phyloP scores from a whole-genome alignment of 768 basidiomycete genomes.

The Infundibulicybe gibba region DNA sequence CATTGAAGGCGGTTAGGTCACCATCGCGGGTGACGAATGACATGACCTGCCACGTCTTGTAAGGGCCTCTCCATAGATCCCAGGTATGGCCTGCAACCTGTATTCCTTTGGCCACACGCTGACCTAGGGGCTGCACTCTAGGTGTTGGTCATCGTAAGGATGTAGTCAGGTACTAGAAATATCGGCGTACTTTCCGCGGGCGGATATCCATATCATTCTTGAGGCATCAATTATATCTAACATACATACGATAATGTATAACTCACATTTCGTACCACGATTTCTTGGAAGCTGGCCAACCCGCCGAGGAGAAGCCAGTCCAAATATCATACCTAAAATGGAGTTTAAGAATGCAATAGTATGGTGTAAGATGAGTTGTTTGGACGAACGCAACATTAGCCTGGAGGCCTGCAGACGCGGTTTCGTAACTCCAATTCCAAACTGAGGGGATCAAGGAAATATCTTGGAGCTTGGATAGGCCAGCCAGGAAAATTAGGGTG shows the following conservation, averaged over 20 bases:
- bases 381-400: constrained; percentile 48
- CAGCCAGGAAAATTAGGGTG: not conserved
- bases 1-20: constrained; percentile 47
- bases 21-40: constrained; percentile 49
- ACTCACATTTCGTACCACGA: constrained; percentile 53
- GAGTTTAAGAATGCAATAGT: no score
- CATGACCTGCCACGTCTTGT: constrained; percentile 51
- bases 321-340: constrained; percentile 48
- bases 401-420: constrained; percentile 38
- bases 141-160: not conserved
- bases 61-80: constrained; percentile 54
- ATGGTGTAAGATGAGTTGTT: no score
- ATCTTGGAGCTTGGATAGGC: constrained; percentile 27
- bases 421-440: constrained; percentile 49
- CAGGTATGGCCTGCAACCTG: constrained; percentile 46
- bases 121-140: constrained; percentile 56
- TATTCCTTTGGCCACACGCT: constrained; percentile 36
- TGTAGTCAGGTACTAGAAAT: not conserved
- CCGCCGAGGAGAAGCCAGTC: constrained; percentile 38
- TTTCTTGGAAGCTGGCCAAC: constrained; percentile 39
- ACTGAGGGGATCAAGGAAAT: constrained; percentile 42
- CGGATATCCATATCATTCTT: constrained; percentile 62
- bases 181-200: constrained; percentile 41
- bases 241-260: not conserved
- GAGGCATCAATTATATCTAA: not conserved